Base-by-base conservation (phyloP, 176 grass and related monocot species). In the Saccharum officinarum region DNA sequence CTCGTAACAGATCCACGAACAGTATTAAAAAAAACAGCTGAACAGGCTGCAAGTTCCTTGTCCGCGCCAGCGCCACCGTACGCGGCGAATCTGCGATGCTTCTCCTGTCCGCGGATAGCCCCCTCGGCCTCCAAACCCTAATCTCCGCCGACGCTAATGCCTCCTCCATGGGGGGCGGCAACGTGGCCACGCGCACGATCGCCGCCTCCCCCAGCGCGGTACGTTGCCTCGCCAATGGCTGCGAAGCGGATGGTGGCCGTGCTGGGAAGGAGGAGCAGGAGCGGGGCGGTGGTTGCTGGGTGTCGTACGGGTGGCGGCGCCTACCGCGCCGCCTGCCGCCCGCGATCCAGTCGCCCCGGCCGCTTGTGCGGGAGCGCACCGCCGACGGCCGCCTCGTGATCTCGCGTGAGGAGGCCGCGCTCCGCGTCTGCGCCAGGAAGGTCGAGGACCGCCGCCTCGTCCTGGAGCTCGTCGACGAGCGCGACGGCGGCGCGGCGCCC, bases 181-280 rank as follows among this genome's bases (percentile, higher is more conserved):
- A 84, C 44, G 83, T 95, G 30, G 86, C 88, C 20, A 90, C 79
- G 52, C 88, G 88, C 68, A 86, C 89, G 16, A 90, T 85, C 12
- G 65, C 75, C 14, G 89, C 94, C 2, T 92, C 91, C 15, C 75
- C 77, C 31, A 66, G 38, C 64, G 63, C 64, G 12, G 65, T 88
- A 11, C 41, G 62, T 7, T 18, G 49, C 67, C 42, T 66, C 86
- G 36, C 40, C 63, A 10, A 18, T 15, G 77, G 13, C 28, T 20
- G 25, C 18, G 76, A 26, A 4, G 38, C 14, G 16, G 44, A 13
- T 8, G 83, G 46, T 13, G 46, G 40, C 1, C 71, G 47, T 5
- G 37, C 7, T 0, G 38, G 8, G 1, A 69, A 18, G 33, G 45
- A 2, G 9, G 36, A 5, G 8, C 76, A 17, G 23, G 61, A 7